phyloP scores from a whole-genome alignment of 345 rosid genomes.

The Syzygium aqueum region DNA sequence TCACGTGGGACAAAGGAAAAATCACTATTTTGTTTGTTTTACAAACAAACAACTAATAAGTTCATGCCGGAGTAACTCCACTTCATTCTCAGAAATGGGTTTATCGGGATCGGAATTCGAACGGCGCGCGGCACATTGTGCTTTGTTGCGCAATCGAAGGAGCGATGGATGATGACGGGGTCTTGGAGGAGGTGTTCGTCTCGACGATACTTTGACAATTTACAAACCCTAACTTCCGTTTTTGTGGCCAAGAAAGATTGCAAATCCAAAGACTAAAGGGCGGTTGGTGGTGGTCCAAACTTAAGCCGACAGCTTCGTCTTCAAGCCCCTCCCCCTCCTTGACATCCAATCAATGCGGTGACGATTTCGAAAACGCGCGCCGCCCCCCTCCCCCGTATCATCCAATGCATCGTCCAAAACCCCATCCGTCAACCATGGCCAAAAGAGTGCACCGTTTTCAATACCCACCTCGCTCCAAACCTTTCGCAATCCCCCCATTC shows the following conservation, averaged over 20 bases:
- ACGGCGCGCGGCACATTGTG: background rate
- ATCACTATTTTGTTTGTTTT: too few species aligned
- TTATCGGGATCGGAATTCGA: background rate
- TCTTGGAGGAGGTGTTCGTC: background rate
- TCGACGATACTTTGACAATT: background rate
- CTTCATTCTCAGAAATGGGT: background rate
- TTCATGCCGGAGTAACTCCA: background rate
- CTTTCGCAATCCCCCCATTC: too few species aligned
- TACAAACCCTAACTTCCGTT: background rate
- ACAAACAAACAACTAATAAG: background rate
- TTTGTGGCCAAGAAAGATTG: background rate
- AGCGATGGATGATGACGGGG: background rate
- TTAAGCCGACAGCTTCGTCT: background rate
- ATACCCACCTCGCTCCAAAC: background rate
- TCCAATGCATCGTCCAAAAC: background rate
- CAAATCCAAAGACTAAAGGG: background rate
- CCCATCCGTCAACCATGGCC: background rate
- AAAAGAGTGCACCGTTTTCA: background rate
- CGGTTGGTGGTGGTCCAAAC: background rate
- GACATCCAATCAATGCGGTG: background rate
- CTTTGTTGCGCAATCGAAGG: background rate
- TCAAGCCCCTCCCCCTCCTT: background rate
- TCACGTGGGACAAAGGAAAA: too few species aligned
- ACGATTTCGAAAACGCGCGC: background rate
- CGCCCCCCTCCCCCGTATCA: background rate